Percentiles rank a stretch among this genome's conserved stretches.
These are phyloP conservation scores for Tuber indicum DNA, from an alignment of 495 filamentous ascomycete species.

Conservation along the genomic window DNA sequence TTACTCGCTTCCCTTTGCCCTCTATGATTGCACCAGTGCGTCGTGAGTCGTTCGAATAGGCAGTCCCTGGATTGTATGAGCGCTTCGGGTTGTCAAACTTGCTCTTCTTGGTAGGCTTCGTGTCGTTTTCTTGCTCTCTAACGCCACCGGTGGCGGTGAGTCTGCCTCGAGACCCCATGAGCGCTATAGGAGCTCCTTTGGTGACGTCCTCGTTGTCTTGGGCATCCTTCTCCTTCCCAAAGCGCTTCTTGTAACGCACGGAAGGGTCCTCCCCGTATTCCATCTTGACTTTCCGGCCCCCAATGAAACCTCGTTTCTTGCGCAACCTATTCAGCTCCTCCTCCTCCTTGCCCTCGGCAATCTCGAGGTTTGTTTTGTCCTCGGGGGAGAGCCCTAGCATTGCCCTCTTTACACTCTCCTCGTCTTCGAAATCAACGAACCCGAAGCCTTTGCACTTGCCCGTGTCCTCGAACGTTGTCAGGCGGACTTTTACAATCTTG, in stretches of 20 bases:
- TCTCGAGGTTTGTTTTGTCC: slow-evolving; percentile 53
- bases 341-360: slow-evolving; percentile 54
- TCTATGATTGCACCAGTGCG: slow-evolving; percentile 72
- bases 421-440: slow-evolving; percentile 81
- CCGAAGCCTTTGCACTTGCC: slow-evolving; percentile 98
- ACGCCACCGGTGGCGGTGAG: slow-evolving; percentile 17
- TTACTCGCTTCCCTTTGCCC: slow-evolving; percentile 73
- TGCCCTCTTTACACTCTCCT: slow-evolving; percentile 66
- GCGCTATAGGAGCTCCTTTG: slow-evolving; percentile 24
- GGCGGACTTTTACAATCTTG: slow-evolving; percentile 65
- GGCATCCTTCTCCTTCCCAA: slow-evolving; percentile 56
- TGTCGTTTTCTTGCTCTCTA: slow-evolving; percentile 17
- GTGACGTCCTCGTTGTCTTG: slow-evolving; percentile 34
- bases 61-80: slow-evolving; percentile 46
- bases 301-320: slow-evolving; percentile 47
- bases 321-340: slow-evolving; percentile 47
- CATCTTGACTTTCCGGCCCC: slow-evolving; percentile 69
- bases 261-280: slow-evolving; percentile 89
- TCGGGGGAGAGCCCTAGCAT: slow-evolving; percentile 67
- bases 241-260: slow-evolving; percentile 84
- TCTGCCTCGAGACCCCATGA: slow-evolving; percentile 32
- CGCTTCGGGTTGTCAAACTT: slow-evolving; percentile 43
- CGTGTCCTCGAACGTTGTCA: slow-evolving; percentile 92
- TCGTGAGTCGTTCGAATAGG: slow-evolving; percentile 47
- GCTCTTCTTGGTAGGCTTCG: slow-evolving; percentile 37